Evolutionary conservation across 805 yeast species (phyloP), one percentile per base, ranked within the genome.

Genomic region (Ogataea salicorniae): DNA sequence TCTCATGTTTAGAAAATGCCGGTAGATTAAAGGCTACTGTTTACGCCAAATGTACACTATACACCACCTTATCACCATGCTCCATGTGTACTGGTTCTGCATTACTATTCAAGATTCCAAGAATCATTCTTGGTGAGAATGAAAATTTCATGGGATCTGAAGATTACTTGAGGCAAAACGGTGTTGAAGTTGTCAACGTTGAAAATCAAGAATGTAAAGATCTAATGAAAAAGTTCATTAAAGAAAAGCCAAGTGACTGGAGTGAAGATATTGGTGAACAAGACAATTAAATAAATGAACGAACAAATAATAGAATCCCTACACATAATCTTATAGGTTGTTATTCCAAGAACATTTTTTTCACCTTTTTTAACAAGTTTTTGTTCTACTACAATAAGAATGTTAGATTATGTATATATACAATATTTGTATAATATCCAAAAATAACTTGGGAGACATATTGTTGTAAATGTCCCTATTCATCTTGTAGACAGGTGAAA

Each of bases 61-160:
- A 90, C 69, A 90, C 97, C 31, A 87, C 97, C 0, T 71, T 92
- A 55, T 87, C 96, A 7, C 97, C 98, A 3, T 92, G 98, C 65
- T 77, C 83, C 56, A 92, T 92, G 97, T 92, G 98, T 65, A 80
- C 94, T 5, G 98, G 98, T 18, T 95, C 97, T 6, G 86, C 92
- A 53, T 60, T 92, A 45, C 73, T 92, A 75, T 92, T 90, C 69
- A 96, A 96, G 37, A 77, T 92, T 56, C 83, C 84, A 59, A 76
- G 97, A 53, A 84, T 88, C 38, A 97, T 92, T 0, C 59, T 90
- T 66, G 97, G 97, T 31, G 99, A 92, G 64, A 90, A 90, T 67
- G 78, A 69, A 46, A 92, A 84, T 31, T 92, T 86, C 57, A 56
- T 75, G 34, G 97, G 97, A 13, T 95, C 87, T 26, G 97, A 92